These are phyloP conservation scores for Vanrija sp. DNA, from an alignment of 1,284 basidiomycete genomes.

Conservation along the genomic window DNA sequence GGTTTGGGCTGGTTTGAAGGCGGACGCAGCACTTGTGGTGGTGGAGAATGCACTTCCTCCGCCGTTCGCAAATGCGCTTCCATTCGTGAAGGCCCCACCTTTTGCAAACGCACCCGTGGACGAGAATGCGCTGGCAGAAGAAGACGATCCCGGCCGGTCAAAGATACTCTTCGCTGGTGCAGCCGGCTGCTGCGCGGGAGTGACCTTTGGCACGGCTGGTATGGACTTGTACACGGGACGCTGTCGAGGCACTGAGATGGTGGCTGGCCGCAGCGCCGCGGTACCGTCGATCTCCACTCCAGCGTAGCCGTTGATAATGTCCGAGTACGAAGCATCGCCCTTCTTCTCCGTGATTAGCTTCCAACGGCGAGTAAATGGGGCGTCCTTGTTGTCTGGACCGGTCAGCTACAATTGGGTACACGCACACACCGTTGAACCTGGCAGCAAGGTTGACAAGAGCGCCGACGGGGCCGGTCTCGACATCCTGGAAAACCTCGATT, in stretches of 20 bases:
- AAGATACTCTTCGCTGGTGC: background rate
- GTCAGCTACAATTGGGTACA: conserved; percentile 25
- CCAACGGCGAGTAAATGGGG: conserved; percentile 61
- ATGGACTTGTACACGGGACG: background rate
- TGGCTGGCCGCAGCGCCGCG: background rate
- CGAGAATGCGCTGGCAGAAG: background rate
- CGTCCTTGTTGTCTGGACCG: conserved; percentile 59
- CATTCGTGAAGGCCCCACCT: background rate
- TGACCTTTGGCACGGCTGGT: background rate
- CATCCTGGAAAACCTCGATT: conserved; percentile 43
- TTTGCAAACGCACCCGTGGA: conserved; percentile 1
- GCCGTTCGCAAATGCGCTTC: background rate
- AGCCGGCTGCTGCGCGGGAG: background rate
- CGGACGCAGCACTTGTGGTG: background rate
- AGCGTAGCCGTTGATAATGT: conserved; percentile 74
- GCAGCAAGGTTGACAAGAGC: conserved; percentile 59
- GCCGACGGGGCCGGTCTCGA: conserved; percentile 33
- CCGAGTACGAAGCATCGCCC: conserved; percentile 58
- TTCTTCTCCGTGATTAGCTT: conserved; percentile 72
- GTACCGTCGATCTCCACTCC: conserved; percentile 23
- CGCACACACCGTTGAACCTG: conserved; percentile 56
- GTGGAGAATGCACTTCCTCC: background rate
- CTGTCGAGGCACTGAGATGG: background rate
- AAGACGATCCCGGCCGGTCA: background rate
- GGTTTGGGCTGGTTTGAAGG: background rate